Base-by-base conservation (phyloP, 148 eudicot species). In the Suaeda aralocaspica region DNA sequence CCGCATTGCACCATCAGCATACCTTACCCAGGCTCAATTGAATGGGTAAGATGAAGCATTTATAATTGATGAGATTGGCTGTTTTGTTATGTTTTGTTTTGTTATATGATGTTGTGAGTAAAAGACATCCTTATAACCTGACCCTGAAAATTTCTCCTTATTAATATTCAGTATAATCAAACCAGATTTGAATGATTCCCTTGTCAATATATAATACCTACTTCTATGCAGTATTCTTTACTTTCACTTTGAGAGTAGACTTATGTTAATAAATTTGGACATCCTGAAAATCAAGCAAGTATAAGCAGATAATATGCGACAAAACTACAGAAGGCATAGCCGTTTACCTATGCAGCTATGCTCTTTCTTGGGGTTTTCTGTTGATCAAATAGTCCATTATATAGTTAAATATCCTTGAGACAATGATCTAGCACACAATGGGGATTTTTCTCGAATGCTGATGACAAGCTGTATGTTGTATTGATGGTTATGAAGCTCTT, bases 1-100 rank as follows among this genome's bases (percentile, higher is more conserved):
- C 67, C 88, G 95, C 5, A 80, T 92, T 79, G 91, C 84, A 31
- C 86, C 97, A 10, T 77, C 91, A 10, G 88, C 86, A 2, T 89
- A 87, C 78, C 69, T 87, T 33, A 64, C 90, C 39, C 84, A 78
- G 70, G 77, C 90, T 56, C 83, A 81, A 74, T 58, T 85, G 68
- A 91, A 80, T 60, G 97, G 90, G 97, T 91, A 72, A 85, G 85
- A 56, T 33, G 48, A 48, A 59, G 52, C 45, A 31, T 71, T 19
- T 59, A 18, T 64, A 42, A 15, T 33, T 29, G 34, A 18, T 58
- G 39, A 30, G 26, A 48, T 57, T 26, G 36, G 36, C 13, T 58
- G 56, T 44, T 34, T 22, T 39, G 28, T 39, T 34, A 24, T 9
- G 41, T 8, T 8, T 36, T 62, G 24, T 39, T 8, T 22, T 6